Evolutionary conservation across 177 flowering plant genomes (phyloP).

Genomic region (Tripterygium wilfordii): DNA sequence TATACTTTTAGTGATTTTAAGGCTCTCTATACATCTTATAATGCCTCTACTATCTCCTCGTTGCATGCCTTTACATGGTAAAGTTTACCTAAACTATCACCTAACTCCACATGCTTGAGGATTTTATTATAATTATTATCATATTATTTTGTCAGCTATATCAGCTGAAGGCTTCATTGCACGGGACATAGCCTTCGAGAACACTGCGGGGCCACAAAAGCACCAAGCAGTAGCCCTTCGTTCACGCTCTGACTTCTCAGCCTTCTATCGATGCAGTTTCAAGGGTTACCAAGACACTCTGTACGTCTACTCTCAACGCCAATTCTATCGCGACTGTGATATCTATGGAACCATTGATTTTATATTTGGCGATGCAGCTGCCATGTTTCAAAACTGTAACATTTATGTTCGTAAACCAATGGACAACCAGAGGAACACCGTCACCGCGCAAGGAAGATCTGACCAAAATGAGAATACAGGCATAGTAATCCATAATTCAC

Average conservation of each 20-base stretch:
- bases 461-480: constrained; percentile 29
- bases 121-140: neutral
- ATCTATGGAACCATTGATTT: constrained; percentile 39
- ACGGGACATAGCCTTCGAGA: constrained; percentile 31
- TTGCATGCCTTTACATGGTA: neutral
- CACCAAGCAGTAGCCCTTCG: constrained; percentile 48
- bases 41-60: no score
- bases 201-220: constrained; percentile 37
- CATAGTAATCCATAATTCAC: constrained; percentile 20
- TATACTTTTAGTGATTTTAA: no score
- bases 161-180: constrained; percentile 32
- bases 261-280: constrained; percentile 35
- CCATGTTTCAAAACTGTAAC: constrained; percentile 22
- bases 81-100: neutral
- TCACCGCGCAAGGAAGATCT: constrained; percentile 27
- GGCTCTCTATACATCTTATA: no score
- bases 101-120: neutral
- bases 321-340: constrained; percentile 37
- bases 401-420: constrained; percentile 22
- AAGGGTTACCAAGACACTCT: constrained; percentile 44
- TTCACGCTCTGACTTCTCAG: constrained; percentile 25
- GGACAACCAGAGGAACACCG: constrained; percentile 16
- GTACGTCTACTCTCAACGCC: constrained; percentile 33
- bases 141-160: constrained; percentile 13
- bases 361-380: constrained; percentile 31